Evolutionary conservation across 129 eudicot species (phyloP).

Genomic region (sunflower (Helianthus annuus)): DNA sequence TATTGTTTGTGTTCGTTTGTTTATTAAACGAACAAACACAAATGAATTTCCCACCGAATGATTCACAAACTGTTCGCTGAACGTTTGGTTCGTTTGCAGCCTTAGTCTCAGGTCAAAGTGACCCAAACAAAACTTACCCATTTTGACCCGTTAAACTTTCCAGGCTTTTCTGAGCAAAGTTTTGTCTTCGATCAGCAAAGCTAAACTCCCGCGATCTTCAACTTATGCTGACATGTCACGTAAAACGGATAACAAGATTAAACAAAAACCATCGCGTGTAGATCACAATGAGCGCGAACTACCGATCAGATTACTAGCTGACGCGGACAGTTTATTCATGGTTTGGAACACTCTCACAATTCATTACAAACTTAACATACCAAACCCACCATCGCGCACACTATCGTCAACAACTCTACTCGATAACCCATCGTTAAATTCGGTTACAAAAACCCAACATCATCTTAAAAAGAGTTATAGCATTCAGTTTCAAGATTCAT

Average conservation of each 20-base stretch:
- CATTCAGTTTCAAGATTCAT: constrained; percentile 57
- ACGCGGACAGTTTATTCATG: constrained; percentile 79
- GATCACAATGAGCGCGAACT: constrained; percentile 60
- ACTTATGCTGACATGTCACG: constrained; percentile 58
- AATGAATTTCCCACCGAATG: too few relatives aligned
- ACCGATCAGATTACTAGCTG: constrained; percentile 85
- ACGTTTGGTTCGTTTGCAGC: background rate
- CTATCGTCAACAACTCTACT: constrained; percentile 62
- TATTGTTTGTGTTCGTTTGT: too few relatives aligned
- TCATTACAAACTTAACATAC: constrained; percentile 88
- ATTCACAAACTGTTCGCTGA: too few relatives aligned
- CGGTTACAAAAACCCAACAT: constrained; percentile 45
- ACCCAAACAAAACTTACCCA: background rate
- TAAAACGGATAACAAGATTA: constrained; percentile 50
- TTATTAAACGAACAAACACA: too few relatives aligned
- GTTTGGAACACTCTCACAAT: constrained; percentile 62
- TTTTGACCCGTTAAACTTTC: background rate
- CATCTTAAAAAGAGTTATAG: constrained; percentile 72
- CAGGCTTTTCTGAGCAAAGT: constrained; percentile 83
- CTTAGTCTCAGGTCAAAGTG: background rate
- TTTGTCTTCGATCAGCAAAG: constrained; percentile 59
- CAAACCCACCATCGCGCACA: constrained; percentile 80
- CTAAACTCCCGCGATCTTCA: constrained; percentile 89
- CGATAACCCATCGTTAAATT: constrained; percentile 49
- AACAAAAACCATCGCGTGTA: constrained; percentile 48